Percentiles rank a stretch among this genome's conserved stretches.
Evolutionary conservation across 2,329 filamentous ascomycete species (phyloP).

Genomic region (Ascochyta clinopodiicola): DNA sequence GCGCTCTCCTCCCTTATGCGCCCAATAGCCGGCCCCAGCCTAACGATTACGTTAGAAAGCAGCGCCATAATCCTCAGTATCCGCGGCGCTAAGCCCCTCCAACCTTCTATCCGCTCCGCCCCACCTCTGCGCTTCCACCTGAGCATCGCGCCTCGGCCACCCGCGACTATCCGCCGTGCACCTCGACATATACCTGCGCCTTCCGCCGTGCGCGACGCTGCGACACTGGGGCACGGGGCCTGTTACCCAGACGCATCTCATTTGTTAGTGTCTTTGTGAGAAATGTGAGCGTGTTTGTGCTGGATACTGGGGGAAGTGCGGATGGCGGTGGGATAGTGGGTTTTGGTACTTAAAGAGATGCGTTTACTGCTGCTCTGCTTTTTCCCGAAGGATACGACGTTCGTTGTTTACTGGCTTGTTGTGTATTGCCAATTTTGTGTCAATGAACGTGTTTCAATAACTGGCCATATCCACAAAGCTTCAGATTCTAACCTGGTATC

Average conservation of each 20-base stretch:
- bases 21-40: conserved; percentile 8
- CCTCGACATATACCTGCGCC: conserved; percentile 1
- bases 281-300: not conserved
- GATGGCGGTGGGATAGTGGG: conserved; percentile 33
- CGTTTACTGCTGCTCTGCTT: not conserved
- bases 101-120: conserved; percentile 9
- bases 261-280: not conserved
- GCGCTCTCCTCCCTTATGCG: not conserved
- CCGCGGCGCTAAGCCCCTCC: conserved; percentile 2
- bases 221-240: conserved; percentile 1
- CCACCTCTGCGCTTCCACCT: not conserved
- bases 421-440: not conserved
- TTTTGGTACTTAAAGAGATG: conserved; percentile 23
- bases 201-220: not conserved
- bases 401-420: not conserved
- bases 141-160: not conserved
- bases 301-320: conserved; percentile 37
- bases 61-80: not conserved
- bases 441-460: conserved; percentile 13
- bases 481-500: not conserved
- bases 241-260: not conserved
- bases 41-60: not conserved
- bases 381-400: not conserved
- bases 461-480: not conserved
- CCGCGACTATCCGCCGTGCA: not conserved